phyloP scores from a whole-genome alignment of 768 basidiomycete genomes.

The Boletus tylopilopsis region DNA sequence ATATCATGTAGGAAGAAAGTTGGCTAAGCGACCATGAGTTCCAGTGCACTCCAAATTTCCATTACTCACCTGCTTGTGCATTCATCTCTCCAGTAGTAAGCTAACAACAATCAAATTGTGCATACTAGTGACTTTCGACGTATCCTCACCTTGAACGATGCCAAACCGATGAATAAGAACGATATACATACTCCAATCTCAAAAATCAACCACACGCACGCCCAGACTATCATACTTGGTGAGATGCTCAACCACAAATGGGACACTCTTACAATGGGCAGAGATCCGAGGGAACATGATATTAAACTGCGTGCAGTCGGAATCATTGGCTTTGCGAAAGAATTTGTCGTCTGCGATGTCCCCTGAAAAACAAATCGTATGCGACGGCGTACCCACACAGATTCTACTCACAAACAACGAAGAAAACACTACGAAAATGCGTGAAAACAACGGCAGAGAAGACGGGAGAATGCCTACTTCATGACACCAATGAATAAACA shows the following conservation, averaged over 20 bases:
- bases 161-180: constrained; percentile 78
- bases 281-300: constrained; percentile 67
- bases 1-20: constrained; percentile 58
- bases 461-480: constrained; percentile 52
- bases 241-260: background rate
- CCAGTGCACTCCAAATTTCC: background rate
- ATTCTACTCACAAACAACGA: constrained; percentile 70
- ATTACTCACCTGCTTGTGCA: constrained; percentile 61
- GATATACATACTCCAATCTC: constrained; percentile 69
- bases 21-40: constrained; percentile 35
- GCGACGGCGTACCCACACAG: background rate
- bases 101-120: constrained; percentile 21
- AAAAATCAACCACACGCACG: constrained; percentile 79
- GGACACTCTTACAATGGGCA: constrained; percentile 56
- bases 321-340: constrained; percentile 92
- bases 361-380: constrained; percentile 47
- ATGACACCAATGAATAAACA: constrained; percentile 80
- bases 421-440: constrained; percentile 56
- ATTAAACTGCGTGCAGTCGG: constrained; percentile 87
- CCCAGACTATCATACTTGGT: constrained; percentile 61
- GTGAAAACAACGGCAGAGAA: constrained; percentile 8
- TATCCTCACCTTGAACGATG: constrained; percentile 69
- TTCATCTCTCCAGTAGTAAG: constrained; percentile 43
- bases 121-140: background rate
- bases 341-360: constrained; percentile 93